Conservation (phyloP, 768 basidiomycete species). For the Lepiota brunneoincarnata region DNA sequence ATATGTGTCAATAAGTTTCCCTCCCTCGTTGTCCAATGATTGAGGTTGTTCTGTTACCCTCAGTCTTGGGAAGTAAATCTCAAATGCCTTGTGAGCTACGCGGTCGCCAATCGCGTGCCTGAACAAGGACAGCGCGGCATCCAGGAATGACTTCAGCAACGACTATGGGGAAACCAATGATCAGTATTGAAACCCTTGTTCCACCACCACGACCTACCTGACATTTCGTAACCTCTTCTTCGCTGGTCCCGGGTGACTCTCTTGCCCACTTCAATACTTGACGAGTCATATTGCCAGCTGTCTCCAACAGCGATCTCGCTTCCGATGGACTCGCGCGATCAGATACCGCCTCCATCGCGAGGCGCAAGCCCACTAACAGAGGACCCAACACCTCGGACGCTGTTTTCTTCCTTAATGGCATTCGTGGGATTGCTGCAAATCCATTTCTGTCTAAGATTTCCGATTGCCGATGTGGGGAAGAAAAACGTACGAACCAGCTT, state of each 20-base stretch:
- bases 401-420: constrained; percentile 40
- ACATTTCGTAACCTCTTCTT: constrained; percentile 24
- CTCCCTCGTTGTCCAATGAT: not conserved
- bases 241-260: constrained; percentile 12
- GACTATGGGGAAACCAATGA: constrained; percentile 13
- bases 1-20: not conserved
- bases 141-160: constrained; percentile 20
- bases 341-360: constrained; percentile 25
- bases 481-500: constrained; percentile 29
- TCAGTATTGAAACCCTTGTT: not conserved
- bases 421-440: constrained; percentile 40
- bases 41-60: not conserved
- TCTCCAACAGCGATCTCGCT: constrained; percentile 29
- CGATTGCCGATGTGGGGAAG: not conserved
- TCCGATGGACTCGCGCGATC: constrained; percentile 24
- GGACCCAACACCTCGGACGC: constrained; percentile 41
- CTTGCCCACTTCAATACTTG: constrained; percentile 28
- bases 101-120: constrained; percentile 36
- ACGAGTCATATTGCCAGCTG: constrained; percentile 26
- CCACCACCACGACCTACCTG: constrained; percentile 23
- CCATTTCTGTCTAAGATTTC: constrained; percentile 3
- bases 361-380: constrained; percentile 35
- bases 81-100: constrained; percentile 46
- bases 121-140: constrained; percentile 11
- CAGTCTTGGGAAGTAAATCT: constrained; percentile 42